phyloP scores from a whole-genome alignment of 169 alveolate species.

The Eimeria nieschulzi region DNA sequence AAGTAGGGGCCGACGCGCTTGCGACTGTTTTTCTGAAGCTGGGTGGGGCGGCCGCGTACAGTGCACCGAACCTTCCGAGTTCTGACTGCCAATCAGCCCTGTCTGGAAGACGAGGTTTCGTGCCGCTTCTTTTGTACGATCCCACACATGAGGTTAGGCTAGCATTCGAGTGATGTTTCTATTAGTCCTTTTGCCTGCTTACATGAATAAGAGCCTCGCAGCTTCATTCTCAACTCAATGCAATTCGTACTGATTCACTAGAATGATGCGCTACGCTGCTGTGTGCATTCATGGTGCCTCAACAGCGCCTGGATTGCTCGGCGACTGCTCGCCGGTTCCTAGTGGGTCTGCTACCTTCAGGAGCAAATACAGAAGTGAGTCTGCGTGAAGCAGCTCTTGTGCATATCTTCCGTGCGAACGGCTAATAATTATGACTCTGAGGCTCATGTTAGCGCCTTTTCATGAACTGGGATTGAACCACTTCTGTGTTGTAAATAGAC shows the following conservation, averaged over 20 bases:
- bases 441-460: background rate
- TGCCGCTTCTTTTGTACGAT: conserved; percentile 52
- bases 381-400: background rate
- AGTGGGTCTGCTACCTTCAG: conserved; percentile 10
- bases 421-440: background rate
- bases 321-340: conserved; percentile 60
- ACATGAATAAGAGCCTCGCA: no score
- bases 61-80: background rate
- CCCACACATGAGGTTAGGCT: conserved; percentile 50
- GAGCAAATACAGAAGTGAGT: conserved; percentile 58
- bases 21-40: conserved; percentile 42
- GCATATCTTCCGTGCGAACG: background rate
- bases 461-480: no score
- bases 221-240: no score
- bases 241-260: background rate
- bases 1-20: conserved; percentile 45
- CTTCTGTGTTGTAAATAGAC: background rate
- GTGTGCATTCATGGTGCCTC: background rate
- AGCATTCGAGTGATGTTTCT: background rate
- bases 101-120: conserved; percentile 52
- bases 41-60: conserved; percentile 43
- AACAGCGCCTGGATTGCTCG: conserved; percentile 42
- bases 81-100: conserved; percentile 24
- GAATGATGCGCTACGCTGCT: background rate
- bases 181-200: background rate